Base-by-base conservation (phyloP, 495 filamentous ascomycete genomes). In the Penicillium angulare region DNA sequence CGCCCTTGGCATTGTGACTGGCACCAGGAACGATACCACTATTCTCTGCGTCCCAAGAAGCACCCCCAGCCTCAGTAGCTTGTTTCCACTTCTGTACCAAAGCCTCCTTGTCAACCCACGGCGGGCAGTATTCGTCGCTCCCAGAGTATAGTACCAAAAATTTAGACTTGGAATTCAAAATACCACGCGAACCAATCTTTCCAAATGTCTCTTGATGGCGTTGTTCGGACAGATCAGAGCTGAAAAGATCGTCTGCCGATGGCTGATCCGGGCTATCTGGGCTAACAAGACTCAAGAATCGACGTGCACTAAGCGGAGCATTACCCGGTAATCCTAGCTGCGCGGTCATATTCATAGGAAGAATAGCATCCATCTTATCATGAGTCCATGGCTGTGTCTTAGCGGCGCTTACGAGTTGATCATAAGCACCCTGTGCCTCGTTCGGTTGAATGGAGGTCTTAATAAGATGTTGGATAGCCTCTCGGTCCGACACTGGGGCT, bases 201-300 rank as follows among this genome's bases (percentile, higher is more conserved):
- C 88, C 89, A 79, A 93, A 96, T 21, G 79, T 88, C 35, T 69
- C 57, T 36, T 52, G 44, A 35, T 91, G 66, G 45, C 76, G 66
- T 41, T 79, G 67, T 40, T 88, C 84, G 0, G 66, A 62, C 38
- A 95, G 69, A 64, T 92, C 89, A 6, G 87, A 87, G 50, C 86
- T 89, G 71, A 97, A 98, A 54, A 87, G 86, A 65, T 97, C 93
- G 68, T 98, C 92, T 40, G 86, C 85, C 10, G 88, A 86, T 5
- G 73, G 77, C 23, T 65, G 52, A 66, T 82, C 59, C 22, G 79
- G 68, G 39, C 69, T 74, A 21, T 77, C 77, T 1, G 77, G 75
- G 32, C 77, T 83, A 6, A 76, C 78, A 18, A 97, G 74, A 47
- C 82, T 81, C 22, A 82, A 62, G 78, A 87, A 92, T 50, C 92